Evolutionary conservation across 805 yeast genomes (phyloP).

Genomic region (Cyberlindnera mississippiensis): DNA sequence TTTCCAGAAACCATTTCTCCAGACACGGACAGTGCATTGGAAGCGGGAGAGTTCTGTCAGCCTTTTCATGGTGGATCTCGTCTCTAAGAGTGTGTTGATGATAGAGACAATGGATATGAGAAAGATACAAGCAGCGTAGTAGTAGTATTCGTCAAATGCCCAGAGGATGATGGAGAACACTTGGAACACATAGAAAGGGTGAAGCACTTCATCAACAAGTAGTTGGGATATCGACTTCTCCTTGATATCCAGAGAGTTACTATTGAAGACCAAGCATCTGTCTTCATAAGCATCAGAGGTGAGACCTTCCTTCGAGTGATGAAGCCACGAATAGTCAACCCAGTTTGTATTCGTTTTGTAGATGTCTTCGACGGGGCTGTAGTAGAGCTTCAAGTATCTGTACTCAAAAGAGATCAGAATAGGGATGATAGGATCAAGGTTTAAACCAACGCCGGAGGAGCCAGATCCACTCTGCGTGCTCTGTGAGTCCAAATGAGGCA

Average conservation of each 20-base stretch:
- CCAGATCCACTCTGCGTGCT: constrained; percentile 5
- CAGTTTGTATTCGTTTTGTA: constrained; percentile 82
- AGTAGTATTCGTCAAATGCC: constrained; percentile 89
- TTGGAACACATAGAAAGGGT: constrained; percentile 95
- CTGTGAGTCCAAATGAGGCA: constrained; percentile 26
- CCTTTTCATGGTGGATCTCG: constrained; percentile 67
- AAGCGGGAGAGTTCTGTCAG: constrained; percentile 70
- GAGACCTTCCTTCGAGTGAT: constrained; percentile 59
- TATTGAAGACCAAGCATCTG: constrained; percentile 70
- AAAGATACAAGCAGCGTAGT: constrained; percentile 91
- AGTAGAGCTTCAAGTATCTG: constrained; percentile 77
- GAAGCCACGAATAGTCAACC: constrained; percentile 79
- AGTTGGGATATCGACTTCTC: constrained; percentile 65
- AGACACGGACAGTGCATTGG: constrained; percentile 79
- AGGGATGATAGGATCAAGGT: constrained; percentile 48
- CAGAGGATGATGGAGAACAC: constrained; percentile 87
- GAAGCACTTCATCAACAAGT: constrained; percentile 81
- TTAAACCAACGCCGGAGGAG: constrained; percentile 17
- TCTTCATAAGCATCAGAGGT: constrained; percentile 65
- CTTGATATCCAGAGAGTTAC: constrained; percentile 68
- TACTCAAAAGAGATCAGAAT: constrained; percentile 68
- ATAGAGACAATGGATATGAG: constrained; percentile 80
- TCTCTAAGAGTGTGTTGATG: constrained; percentile 78
- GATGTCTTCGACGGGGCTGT: constrained; percentile 83
- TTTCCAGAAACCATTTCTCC: constrained; percentile 92